Evolutionary conservation across 805 yeast species (phyloP), one percentile per base, ranked within the genome.

Genomic region (Metschnikowia proteae): DNA sequence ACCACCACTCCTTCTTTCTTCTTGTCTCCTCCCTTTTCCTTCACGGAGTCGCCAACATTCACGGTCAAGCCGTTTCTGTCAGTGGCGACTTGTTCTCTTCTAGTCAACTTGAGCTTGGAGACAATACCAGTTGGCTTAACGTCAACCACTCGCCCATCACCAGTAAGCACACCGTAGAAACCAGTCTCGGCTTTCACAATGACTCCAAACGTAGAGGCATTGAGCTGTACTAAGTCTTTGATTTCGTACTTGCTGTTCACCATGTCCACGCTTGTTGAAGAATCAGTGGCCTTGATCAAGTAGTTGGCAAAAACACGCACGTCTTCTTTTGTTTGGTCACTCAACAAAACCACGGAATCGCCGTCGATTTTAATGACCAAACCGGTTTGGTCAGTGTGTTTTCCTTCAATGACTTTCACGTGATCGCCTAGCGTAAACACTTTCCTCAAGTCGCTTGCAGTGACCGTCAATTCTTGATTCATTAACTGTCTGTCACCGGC

Each of bases 361-460:
- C 84, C 87, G 46, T 80, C 79, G 25, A 88, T 81, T 56, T 82
- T 78, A 37, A 94, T 90, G 44, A 94, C 96, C 71, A 94, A 78
- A 71, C 99, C 99, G 32, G 97, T 89, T 62, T 91, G 97, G 61
- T 92, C 97, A 46, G 82, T 75, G 66, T 88, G 96, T 61, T 87
- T 89, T 63, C 99, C 99, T 62, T 84, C 88, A 34, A 87, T 79
- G 30, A 92, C 94, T 49, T 96, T 84, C 23, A 94, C 96, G 65
- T 94, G 97, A 66, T 92, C 98, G 76, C 99, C 99, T 37, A 88
- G 82, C 46, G 78, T 70, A 67, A 92, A 92, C 47, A 87, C 82
- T 65, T 94, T 94, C 63, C 97, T 81, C 61, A 94, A 74, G 53
- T 88, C 84, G 38, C 80, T 77, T 3, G 85, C 79, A 31, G 97